phyloP scores from a whole-genome alignment of 2,329 filamentous ascomycete species.

The Fusarium avenaceum region DNA sequence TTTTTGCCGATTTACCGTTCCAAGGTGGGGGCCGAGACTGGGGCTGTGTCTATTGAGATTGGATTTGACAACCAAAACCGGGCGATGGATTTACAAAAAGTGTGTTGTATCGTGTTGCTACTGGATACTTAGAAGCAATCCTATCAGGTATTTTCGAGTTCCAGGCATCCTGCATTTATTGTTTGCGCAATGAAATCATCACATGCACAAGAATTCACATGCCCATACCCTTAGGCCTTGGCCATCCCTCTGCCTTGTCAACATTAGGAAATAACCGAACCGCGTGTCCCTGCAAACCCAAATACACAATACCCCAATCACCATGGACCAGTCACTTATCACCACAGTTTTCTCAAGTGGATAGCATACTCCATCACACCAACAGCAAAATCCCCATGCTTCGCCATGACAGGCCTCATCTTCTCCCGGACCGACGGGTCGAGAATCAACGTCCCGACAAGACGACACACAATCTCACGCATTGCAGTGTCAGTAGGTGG shows the following conservation, averaged over 20 bases:
- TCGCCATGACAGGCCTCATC: slow-evolving; percentile 13
- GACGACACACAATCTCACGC: slow-evolving; percentile 30
- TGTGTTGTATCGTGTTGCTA: background rate
- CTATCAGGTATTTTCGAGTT: too few species aligned
- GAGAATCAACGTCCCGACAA: slow-evolving; percentile 17
- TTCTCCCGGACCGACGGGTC: background rate
- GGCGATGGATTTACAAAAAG: too few species aligned
- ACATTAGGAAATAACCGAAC: slow-evolving; percentile 4
- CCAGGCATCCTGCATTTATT: background rate
- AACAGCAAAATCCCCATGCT: slow-evolving; percentile 32
- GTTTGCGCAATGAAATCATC: background rate
- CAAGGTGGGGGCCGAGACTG: too few species aligned
- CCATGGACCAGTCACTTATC: background rate
- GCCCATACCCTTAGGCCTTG: background rate
- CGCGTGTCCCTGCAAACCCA: background rate
- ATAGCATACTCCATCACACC: slow-evolving; percentile 33
- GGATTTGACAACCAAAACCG: background rate
- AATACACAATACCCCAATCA: too few species aligned
- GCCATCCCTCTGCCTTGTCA: background rate
- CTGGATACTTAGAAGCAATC: too few species aligned
- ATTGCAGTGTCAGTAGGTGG: slow-evolving; percentile 9
- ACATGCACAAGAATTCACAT: background rate
- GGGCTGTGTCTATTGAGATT: too few species aligned
- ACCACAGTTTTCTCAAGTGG: background rate
- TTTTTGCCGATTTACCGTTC: background rate